Evolutionary conservation across 2,329 filamentous ascomycete species (phyloP).

Genomic region (Fusarium mangiferae): DNA sequence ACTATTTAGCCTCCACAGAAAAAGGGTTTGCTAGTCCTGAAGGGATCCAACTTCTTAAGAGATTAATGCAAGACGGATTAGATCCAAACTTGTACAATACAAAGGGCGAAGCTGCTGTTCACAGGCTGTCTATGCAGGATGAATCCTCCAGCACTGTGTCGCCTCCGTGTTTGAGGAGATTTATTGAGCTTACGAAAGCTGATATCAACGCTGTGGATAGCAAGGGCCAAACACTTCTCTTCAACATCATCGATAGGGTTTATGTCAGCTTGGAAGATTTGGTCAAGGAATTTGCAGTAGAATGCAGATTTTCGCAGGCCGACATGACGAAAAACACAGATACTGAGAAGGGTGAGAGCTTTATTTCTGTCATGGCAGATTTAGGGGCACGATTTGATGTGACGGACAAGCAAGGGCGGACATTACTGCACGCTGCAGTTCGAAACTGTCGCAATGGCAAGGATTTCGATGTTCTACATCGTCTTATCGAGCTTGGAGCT

Average conservation of each 20-base stretch:
- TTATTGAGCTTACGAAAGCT: neutral
- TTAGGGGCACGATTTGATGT: neutral
- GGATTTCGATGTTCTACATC: neutral
- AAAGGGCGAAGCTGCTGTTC: neutral
- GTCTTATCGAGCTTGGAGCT: neutral
- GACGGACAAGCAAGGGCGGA: neutral
- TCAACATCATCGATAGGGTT: neutral
- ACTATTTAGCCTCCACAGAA: neutral
- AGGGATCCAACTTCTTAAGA: neutral
- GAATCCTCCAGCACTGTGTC: fast-evolving
- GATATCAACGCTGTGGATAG: neutral
- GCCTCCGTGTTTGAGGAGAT: neutral
- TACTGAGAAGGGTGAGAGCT: neutral
- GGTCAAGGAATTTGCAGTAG: neutral
- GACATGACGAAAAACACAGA: neutral
- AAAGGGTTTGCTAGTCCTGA: neutral
- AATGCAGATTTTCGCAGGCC: fast-evolving
- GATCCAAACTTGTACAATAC: neutral
- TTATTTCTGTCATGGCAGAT: neutral
- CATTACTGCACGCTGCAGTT: neutral
- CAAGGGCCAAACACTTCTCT: neutral
- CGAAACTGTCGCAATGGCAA: neutral
- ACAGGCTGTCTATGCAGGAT: neutral
- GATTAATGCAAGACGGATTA: neutral
- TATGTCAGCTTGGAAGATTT: neutral